These are phyloP conservation scores for Castanospermum australe DNA, from an alignment of 306 rosid species.

Conservation along the genomic window DNA sequence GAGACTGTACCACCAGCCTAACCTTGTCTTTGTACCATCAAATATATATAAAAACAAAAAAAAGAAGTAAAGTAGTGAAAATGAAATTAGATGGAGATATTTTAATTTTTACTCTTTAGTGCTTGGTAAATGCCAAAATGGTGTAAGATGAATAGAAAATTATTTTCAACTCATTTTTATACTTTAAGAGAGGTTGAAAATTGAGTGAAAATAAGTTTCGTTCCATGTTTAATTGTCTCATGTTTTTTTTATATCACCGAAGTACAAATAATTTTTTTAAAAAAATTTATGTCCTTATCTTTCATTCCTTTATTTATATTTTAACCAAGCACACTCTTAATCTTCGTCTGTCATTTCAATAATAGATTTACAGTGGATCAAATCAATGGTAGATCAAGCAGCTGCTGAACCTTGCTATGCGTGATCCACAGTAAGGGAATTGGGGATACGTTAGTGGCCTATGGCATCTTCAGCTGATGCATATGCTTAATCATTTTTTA, in stretches of 20 bases:
- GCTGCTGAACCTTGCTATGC: background rate
- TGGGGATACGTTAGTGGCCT: background rate
- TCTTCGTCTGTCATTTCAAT: slow-evolving; percentile 12
- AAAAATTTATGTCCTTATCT: too few relatives aligned
- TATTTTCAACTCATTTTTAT: background rate
- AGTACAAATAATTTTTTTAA: background rate
- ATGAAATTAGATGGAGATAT: background rate
- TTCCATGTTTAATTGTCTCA: background rate
- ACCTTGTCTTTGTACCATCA: background rate
- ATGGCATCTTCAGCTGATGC: slow-evolving; percentile 14
- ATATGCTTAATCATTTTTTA: background rate
- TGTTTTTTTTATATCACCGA: background rate
- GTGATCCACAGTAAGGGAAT: background rate
- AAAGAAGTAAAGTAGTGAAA: background rate
- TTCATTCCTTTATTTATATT: background rate
- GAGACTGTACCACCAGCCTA: slow-evolving; percentile 20
- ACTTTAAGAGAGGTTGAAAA: background rate
- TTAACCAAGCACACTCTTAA: background rate
- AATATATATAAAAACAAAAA: too few relatives aligned
- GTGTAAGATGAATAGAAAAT: background rate
- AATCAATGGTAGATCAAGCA: slow-evolving; percentile 13
- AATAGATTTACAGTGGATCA: background rate
- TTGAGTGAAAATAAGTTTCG: background rate
- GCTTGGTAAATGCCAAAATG: background rate
- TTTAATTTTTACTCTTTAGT: background rate